Evolutionary conservation across 2,329 filamentous ascomycete genomes (phyloP), one percentile per base, ranked within the genome.

Genomic region (Cladophialophora immunda): DNA sequence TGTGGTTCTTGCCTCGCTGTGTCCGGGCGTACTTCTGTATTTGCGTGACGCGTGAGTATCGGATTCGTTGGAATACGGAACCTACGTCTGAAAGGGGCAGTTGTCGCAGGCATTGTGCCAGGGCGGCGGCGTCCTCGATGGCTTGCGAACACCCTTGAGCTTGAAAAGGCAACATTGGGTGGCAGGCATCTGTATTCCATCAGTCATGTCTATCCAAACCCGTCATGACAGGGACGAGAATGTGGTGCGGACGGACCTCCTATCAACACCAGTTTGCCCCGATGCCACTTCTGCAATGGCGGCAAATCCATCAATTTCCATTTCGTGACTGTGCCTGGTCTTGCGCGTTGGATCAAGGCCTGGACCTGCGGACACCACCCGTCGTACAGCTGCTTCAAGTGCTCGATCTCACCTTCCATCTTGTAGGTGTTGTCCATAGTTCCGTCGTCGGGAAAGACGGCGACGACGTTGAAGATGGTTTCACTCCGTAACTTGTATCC

Each of bases 361-460:
- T 38, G 36, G 30, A 57, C 54, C 54, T 57, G 54, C 7, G 54
- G 54, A 38, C 54, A 57, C 54, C 54, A 57, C 7, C 30, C 54
- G 2, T 38, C 30, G 30, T 57, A 57, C 54, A 57, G 30, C 30
- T 57, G 6, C 32, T 36, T 57, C n/a, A 57, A 22, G 32, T 57
- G 54, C 29, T 57, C 54, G 32, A 57, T 57, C 54, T 57, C 54
- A 57, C 54, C 54, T 38, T 57, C 54, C 54, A 57, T 57, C 54
- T 57, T 57, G 19, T 57, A 57, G 4, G 54, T 57, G 19, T 57
- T 57, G 54, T 57, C 54, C 54, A 57, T 57, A 7, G 54, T 57
- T 13, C 54, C 54, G 19, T 57, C 54, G 32, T 57, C 54, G 7
- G 54, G 54, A 15, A 57, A 57, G 30, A 57, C 54, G 1, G 54